These are phyloP conservation scores for Sclerotinia spermophila DNA, from an alignment of 2,329 filamentous ascomycete species.

Conservation along the genomic window DNA sequence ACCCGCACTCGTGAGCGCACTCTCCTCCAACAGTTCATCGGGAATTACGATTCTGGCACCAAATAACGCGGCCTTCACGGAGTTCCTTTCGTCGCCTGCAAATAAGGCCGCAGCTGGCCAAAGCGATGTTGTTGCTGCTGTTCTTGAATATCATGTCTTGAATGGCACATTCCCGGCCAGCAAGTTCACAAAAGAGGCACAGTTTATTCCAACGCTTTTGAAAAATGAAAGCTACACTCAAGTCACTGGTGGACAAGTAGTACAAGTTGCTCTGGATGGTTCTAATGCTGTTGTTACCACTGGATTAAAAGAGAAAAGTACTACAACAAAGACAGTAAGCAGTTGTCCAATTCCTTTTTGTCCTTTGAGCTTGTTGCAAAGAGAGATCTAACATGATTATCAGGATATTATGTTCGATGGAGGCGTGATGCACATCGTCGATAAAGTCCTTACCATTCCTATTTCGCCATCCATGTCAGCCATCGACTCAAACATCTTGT, in stretches of 20 bases:
- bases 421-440: constrained; percentile 51
- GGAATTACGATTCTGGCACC: constrained; percentile 37
- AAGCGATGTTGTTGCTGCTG: constrained; percentile 40
- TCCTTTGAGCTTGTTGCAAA: constrained; percentile 39
- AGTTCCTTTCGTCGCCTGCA: constrained; percentile 38
- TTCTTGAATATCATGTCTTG: constrained; percentile 39
- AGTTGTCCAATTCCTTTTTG: constrained; percentile 35
- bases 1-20: constrained; percentile 1
- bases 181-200: constrained; percentile 37
- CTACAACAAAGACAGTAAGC: constrained; percentile 44
- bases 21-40: constrained; percentile 11
- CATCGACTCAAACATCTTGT: constrained; percentile 40
- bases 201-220: constrained; percentile 45
- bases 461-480: constrained; percentile 39
- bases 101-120: constrained; percentile 33
- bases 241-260: constrained; percentile 48
- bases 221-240: constrained; percentile 44
- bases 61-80: constrained; percentile 38
- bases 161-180: constrained; percentile 34
- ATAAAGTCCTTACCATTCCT: constrained; percentile 50
- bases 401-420: constrained; percentile 48
- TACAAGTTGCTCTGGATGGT: constrained; percentile 32
- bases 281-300: constrained; percentile 13
- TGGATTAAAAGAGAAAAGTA: constrained; percentile 15
- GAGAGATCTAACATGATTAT: constrained; percentile 32